Evolutionary conservation across 345 rosid genomes (phyloP).

Genomic region (Crucihimalaya himalaica): DNA sequence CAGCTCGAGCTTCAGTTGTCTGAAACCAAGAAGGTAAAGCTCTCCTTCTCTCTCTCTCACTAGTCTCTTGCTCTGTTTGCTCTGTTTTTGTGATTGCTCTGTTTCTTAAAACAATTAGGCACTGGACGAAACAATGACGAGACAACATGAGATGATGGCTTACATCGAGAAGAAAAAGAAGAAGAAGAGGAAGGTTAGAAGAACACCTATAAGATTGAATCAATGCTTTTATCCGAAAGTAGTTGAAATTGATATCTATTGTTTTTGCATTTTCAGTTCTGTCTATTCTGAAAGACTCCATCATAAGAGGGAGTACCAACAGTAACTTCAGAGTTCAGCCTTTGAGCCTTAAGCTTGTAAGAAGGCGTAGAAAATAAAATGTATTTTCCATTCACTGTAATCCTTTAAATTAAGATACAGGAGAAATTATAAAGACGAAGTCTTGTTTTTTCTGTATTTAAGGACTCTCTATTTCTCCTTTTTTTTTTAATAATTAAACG

Average conservation of each 20-base stretch:
- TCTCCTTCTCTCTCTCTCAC: not conserved
- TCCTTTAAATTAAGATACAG: not conserved
- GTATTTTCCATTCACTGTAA: no score
- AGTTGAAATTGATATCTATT: not conserved
- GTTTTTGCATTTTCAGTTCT: constrained; percentile 32
- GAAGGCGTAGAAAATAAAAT: no score
- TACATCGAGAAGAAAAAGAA: constrained; percentile 54
- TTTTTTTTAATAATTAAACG: not conserved
- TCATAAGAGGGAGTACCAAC: constrained; percentile 23
- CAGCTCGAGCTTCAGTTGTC: constrained; percentile 64
- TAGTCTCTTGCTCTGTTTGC: constrained; percentile 1
- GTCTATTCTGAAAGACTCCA: constrained; percentile 32
- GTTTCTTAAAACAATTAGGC: constrained; percentile 45
- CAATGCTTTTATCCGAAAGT: not conserved
- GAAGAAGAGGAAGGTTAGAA: constrained; percentile 49
- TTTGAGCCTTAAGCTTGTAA: not conserved
- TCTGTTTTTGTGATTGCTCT: not conserved
- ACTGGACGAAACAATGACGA: constrained; percentile 47
- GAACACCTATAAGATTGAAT: no score
- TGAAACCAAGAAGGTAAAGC: constrained; percentile 67
- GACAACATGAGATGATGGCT: constrained; percentile 50
- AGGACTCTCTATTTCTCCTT: constrained; percentile 13
- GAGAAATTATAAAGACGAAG: constrained; percentile 10
- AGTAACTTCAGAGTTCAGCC: not conserved
- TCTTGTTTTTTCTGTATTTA: constrained; percentile 8